Base-by-base conservation (phyloP, 1,284 basidiomycete genomes). In the Caloboletus inedulis region DNA sequence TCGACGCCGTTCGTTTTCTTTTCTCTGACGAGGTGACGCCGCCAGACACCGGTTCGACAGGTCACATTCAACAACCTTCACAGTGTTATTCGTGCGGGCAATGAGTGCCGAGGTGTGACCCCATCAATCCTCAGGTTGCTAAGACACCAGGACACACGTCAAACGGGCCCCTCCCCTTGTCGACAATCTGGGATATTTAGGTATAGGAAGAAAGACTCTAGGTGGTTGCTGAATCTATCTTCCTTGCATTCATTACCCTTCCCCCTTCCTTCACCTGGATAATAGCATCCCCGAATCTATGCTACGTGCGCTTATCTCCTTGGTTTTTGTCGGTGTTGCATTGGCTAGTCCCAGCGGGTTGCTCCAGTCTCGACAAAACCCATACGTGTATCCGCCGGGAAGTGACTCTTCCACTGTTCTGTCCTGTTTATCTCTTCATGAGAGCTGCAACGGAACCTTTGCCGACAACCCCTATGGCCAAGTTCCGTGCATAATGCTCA, bases 391-490 rank as follows among this genome's bases (percentile, higher is more conserved):
- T 36, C 49, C 40, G 0, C 40, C 39, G 18, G 37, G 5, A 8
- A 5, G 4, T 2, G 57, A 53, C 31, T 34, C 4, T 10, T 2
- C 53, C 7, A 31, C 34, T 12, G 16, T 12, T 9, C 2, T 13
- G 29, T 58, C 57, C 5, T 66, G 61, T 33, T 16, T 35, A 14
- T 64, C 61, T 4, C 64, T 62, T 30, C 46, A 16, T 13, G 58
- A 53, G 6, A 59, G 59, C 35, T 62, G 64, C 37, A 66, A 64
- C 16, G 47, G 52, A 13, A 54, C 47, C 39, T 53, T 45, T 0
- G 51, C 60, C 18, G 47, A 64, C 45, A 54, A 64, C 47, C 57
- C 62, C 45, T 66, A 66, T 35, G 51, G 40, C 34, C 54, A 64
- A 13, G 37, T 53, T 19, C 21, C 51, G 4, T 63, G 60, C 46